Percentiles rank a stretch among this genome's conserved stretches.
Evolutionary conservation across 306 rosid genomes (phyloP).

Genomic region (Rosa lucieae): DNA sequence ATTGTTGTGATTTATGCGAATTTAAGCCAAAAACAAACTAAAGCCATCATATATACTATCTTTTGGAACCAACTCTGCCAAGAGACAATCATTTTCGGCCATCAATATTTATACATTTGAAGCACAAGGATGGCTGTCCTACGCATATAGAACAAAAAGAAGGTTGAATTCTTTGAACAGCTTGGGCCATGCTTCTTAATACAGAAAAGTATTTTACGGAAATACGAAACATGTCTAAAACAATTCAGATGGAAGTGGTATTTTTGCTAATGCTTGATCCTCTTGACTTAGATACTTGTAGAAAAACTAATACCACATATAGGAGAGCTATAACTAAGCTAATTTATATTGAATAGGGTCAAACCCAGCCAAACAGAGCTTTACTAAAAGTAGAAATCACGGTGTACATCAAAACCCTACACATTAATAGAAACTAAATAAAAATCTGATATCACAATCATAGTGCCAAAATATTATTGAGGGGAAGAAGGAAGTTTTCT

Average conservation of each 20-base stretch:
- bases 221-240: neutral
- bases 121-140: neutral
- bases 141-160: neutral
- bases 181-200: neutral
- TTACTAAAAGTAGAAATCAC: no score
- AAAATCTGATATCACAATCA: no score
- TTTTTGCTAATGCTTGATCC: neutral
- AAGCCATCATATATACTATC: neutral
- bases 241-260: neutral
- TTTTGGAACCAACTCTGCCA: neutral
- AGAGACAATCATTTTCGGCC: neutral
- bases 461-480: no score
- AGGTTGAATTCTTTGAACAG: neutral
- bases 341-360: neutral
- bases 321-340: neutral
- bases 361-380: no score
- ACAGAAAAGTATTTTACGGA: neutral
- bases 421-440: no score
- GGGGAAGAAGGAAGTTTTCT: no score
- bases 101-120: neutral
- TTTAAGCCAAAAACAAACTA: conserved; percentile 1
- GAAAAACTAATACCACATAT: neutral
- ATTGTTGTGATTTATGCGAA: neutral
- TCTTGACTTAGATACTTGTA: neutral
- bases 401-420: no score